Evolutionary conservation across 257 asterid genomes (phyloP), one percentile per base, ranked within the genome.

Genomic region (Plantago elongata): DNA sequence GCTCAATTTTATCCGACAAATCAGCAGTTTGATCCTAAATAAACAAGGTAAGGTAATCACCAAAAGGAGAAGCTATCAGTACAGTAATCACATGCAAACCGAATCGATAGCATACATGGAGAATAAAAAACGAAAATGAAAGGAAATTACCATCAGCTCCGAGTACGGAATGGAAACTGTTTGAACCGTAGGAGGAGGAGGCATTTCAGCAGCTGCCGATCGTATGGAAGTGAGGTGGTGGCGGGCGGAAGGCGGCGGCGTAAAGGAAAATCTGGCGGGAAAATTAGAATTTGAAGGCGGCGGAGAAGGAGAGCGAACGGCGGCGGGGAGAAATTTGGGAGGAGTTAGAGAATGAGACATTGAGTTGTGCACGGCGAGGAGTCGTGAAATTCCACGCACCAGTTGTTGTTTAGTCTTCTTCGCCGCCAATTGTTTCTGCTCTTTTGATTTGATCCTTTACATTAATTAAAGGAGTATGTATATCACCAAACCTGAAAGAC

Each of bases 1-100:
- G 77, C 76, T 88, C 95, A 56, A 91, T 82, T 65, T 81, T 78
- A 45, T 75, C 82, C 15, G 86, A 82, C 40, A 91, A 68, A 79
- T 88, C 91, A 7, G 79, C 81, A 69, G 64, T 67, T 22, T 61
- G 77, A 67, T 84, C 95, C 97, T 89, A 62, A 45, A 67, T 72
- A 76, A 47, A 59, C 58, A 55, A 58, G 13, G 62, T 65, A 62
- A 12, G 59, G 47, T 55, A 63, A 66, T 3, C 2, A 22, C 2
- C 1, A 22, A 22, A 22, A 22, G 27, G 27, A 22, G 27, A 22
- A 22, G 27, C 42, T n/a, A 57, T 69, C 69, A 72, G 63, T 10
- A 69, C 5, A 27, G 11, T 14, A 9, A 46, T 3, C 22, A 13
- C 37, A 57, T 10, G 15, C 64, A 43, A 68, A 61, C 43, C 27